Evolutionary conservation across 2,329 filamentous ascomycete species (phyloP).

Genomic region (Ceratocystis harringtonii): DNA sequence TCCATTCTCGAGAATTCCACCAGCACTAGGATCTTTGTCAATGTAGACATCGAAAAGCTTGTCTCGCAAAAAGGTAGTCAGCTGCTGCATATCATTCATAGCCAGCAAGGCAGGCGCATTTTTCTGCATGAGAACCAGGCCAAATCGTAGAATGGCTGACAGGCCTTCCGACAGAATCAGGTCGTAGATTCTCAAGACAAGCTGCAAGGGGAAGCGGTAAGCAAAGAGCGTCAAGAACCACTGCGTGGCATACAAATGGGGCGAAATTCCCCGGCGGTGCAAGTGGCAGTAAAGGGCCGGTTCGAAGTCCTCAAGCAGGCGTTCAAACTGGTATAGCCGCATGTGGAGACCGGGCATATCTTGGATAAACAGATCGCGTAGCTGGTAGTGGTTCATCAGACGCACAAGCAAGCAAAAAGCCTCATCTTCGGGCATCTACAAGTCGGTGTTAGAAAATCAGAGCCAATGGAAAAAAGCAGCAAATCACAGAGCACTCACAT

Average conservation of each 20-base stretch:
- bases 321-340: slow-evolving; percentile 87
- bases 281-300: slow-evolving; percentile 92
- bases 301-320: slow-evolving; percentile 82
- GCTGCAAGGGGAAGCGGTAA: slow-evolving; percentile 89
- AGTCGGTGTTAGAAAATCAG: slow-evolving; percentile 9
- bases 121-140: slow-evolving; percentile 90
- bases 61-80: slow-evolving; percentile 86
- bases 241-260: slow-evolving; percentile 91
- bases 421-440: slow-evolving; percentile 86
- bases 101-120: slow-evolving; percentile 62
- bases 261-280: slow-evolving; percentile 69
- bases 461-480: neutral
- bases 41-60: slow-evolving; percentile 94
- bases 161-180: slow-evolving; percentile 86
- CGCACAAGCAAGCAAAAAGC: slow-evolving; percentile 86
- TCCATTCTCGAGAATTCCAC: slow-evolving; percentile 82
- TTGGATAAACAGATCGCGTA: slow-evolving; percentile 83
- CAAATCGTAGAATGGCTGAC: slow-evolving; percentile 85
- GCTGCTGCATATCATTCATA: slow-evolving; percentile 80
- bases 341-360: slow-evolving; percentile 95
- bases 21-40: slow-evolving; percentile 81
- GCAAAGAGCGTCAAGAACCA: slow-evolving; percentile 99
- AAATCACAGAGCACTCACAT: slow-evolving; percentile 39
- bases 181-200: slow-evolving; percentile 93
- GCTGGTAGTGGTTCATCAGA: slow-evolving; percentile 89